Percentiles rank a stretch among this genome's conserved stretches.
These are phyloP conservation scores for Kwoniella botswanensis DNA, from an alignment of 768 basidiomycete species.

Conservation along the genomic window DNA sequence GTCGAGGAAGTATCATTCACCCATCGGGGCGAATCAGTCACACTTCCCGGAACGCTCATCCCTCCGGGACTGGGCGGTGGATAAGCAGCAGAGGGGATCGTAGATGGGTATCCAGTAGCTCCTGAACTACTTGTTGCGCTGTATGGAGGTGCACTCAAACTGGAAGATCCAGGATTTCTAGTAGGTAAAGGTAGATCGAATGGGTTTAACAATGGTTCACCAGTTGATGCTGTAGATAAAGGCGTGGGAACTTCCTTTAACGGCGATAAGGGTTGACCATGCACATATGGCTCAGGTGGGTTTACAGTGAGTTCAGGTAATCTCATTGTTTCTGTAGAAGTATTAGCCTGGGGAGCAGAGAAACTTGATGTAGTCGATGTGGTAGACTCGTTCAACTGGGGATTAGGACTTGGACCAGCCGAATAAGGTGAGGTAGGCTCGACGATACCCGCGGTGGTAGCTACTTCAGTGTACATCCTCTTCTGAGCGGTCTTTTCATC, in stretches of 20 bases:
- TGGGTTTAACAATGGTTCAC: constrained; percentile 32
- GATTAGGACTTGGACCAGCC: constrained; percentile 16
- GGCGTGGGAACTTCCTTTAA: constrained; percentile 49
- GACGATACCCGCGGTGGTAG: constrained; percentile 39
- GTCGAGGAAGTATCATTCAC: constrained; percentile 24
- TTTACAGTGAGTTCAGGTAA: constrained; percentile 28
- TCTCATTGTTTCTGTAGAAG: constrained; percentile 17
- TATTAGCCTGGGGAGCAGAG: constrained; percentile 29
- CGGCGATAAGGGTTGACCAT: constrained; percentile 49
- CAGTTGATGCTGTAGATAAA: constrained; percentile 17
- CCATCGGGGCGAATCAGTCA: constrained; percentile 41
- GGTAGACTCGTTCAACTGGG: constrained; percentile 19
- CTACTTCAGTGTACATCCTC: constrained; percentile 46
- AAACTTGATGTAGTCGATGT: constrained; percentile 29
- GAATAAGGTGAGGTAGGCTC: constrained; percentile 46
- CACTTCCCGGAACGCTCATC: constrained; percentile 49
- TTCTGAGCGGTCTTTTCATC: constrained; percentile 42
- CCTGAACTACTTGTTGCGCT: constrained; percentile 29
- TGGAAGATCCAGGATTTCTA: background rate
- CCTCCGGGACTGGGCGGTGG: constrained; percentile 51
- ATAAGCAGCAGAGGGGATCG: constrained; percentile 35
- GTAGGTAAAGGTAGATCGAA: constrained; percentile 32
- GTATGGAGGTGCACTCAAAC: constrained; percentile 35
- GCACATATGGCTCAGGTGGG: constrained; percentile 45
- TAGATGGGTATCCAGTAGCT: constrained; percentile 26